Conservation (phyloP, 208 protist genomes). For the Leishmania turanica region DNA sequence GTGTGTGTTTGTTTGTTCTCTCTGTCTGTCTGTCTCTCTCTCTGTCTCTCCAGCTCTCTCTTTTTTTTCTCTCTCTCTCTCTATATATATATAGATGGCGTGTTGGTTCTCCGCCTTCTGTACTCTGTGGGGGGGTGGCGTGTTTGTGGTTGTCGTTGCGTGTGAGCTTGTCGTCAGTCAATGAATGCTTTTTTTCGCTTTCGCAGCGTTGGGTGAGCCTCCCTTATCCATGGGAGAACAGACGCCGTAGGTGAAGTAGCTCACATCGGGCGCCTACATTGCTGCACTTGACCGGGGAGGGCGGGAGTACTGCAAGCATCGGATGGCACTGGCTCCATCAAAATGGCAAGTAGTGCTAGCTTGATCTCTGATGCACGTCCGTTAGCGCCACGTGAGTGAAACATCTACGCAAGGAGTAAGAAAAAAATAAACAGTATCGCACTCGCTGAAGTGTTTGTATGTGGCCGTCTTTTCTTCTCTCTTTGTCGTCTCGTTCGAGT, state of each 20-base stretch:
- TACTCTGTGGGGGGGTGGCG: not conserved
- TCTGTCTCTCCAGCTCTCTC: no score
- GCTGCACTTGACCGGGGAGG: no score
- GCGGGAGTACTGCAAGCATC: not conserved
- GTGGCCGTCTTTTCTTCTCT: not conserved
- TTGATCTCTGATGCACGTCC: not conserved
- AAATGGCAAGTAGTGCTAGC: not conserved
- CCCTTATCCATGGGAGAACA: no score
- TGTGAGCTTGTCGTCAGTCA: no score
- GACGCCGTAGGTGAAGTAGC: not conserved
- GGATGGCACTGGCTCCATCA: not conserved
- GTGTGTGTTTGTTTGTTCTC: no score
- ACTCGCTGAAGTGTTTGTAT: not conserved
- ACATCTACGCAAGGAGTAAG: no score
- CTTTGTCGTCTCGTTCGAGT: not conserved
- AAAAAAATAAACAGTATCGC: not conserved
- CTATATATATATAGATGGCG: accelerated
- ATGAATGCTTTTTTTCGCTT: not conserved
- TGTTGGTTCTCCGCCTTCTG: not conserved
- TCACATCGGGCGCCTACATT: not conserved
- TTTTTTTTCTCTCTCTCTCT: no score
- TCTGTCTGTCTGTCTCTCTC: no score
- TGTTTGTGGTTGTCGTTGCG: not conserved
- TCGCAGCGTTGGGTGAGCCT: not conserved
- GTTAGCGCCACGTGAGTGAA: not conserved